Base-by-base conservation (phyloP, 495 filamentous ascomycete genomes). In the Massariosphaeria phaeospora region DNA sequence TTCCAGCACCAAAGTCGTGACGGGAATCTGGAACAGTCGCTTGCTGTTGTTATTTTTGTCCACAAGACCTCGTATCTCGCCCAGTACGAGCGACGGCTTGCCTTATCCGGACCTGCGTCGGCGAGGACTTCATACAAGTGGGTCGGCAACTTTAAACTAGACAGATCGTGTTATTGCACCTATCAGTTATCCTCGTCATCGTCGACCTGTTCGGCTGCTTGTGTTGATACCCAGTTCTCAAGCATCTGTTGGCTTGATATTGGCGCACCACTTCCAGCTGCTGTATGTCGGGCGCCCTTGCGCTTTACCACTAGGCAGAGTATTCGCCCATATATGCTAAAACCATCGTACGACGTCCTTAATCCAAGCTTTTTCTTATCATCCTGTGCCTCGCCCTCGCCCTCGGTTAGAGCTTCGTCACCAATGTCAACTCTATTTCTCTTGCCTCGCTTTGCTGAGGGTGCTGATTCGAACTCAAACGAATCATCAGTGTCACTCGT, bases 291-390 rank as follows among this genome's bases (percentile, higher is more conserved):
- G 65, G 61, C 64, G 9, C 80, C 82, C 52, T 75, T 82, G 33
- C 85, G 77, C 69, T 94, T 91, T 56, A 98, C 84, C 12, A 97
- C 82, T 31, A 98, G 73, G 67, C 90, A 97, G 31, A 98, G 74
- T 26, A 95, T 86, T 54, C 88, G 84, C 7, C 91, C 88, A 70
- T 93, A 91, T 68, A 98, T 96, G 63, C 82, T 84, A 69, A 96
- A 98, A 27, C 93, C 91, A 61, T 97, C 90, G 68, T 96, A 97
- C 20, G 84, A 83, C 23, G 89, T 95, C 48, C 81, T 79, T 68
- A 96, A 76, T 2, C 76, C 78, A 58, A 94, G 68, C 69, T 96
- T 96, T 75, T 97, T 96, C 70, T 89, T 88, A 63, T 95, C 87
- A 48, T 94, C 88, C 59, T 66, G 74, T 20, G 48, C 63, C 1